A percentile compares a stretch with the other conserved stretches of the same genome.
Evolutionary conservation across 2,329 filamentous ascomycete species (phyloP).

Genomic region (Truncatella angustata): DNA sequence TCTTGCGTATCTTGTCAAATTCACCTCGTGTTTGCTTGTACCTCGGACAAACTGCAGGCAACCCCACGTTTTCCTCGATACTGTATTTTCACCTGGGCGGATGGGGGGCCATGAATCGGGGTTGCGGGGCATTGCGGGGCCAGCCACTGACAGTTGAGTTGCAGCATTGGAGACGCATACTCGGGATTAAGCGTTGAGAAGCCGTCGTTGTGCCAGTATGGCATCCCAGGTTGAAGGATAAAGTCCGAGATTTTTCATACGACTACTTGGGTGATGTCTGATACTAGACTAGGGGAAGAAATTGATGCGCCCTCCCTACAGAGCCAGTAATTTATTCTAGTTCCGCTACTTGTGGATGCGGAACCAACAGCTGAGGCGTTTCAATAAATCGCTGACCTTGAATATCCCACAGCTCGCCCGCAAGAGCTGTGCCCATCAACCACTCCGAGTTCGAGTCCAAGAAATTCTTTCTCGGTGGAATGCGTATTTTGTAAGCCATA

Average conservation of each 20-base stretch:
- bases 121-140: slow-evolving; percentile 1
- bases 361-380: neutral
- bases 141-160: neutral
- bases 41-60: neutral
- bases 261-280: no score
- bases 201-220: no score
- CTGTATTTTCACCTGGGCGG: no score
- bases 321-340: neutral
- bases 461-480: slow-evolving; percentile 4
- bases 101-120: neutral
- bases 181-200: no score
- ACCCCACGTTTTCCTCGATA: no score
- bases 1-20: no score
- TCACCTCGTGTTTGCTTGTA: no score
- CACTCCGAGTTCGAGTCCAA: slow-evolving; percentile 8
- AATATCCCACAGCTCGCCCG: slow-evolving; percentile 1
- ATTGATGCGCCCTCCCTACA: no score
- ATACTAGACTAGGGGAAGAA: no score
- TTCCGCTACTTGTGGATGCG: neutral
- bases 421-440: slow-evolving; percentile 5
- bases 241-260: no score
- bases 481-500: neutral
- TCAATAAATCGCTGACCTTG: neutral
- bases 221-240: no score
- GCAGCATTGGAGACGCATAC: no score